Evolutionary conservation across 208 protist genomes (phyloP).

Genomic region (Crithidia bombi): DNA sequence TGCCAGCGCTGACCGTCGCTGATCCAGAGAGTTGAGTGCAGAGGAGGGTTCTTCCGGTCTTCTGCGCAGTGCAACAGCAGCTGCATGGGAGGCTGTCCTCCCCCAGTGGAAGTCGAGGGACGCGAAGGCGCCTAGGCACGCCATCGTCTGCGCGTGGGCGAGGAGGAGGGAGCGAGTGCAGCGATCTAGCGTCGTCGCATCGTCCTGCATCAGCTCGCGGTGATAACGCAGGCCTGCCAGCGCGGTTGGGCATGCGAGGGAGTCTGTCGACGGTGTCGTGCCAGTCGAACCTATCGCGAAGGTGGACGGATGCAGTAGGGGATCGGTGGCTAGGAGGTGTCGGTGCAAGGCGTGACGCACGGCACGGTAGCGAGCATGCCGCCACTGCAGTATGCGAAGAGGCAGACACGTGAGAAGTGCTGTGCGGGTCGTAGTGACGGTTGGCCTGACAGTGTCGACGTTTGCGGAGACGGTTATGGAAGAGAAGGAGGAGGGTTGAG

Average conservation of each 20-base stretch:
- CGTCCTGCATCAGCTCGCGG: slow-evolving; percentile 2
- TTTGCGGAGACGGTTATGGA: background rate
- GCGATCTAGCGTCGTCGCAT: slow-evolving; percentile 2
- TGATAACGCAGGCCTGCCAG: background rate
- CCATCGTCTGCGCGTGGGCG: background rate
- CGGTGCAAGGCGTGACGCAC: background rate
- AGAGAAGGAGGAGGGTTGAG: background rate
- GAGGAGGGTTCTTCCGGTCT: too few species aligned
- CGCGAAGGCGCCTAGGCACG: background rate
- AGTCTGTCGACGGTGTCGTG: too few species aligned
- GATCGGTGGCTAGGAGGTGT: background rate
- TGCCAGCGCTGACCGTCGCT: too few species aligned
- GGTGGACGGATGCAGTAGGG: background rate
- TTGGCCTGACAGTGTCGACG: too few species aligned
- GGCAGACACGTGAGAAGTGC: background rate
- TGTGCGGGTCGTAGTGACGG: background rate
- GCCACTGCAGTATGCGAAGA: background rate
- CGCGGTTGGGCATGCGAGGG: background rate
- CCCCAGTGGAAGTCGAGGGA: background rate
- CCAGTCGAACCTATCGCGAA: too few species aligned
- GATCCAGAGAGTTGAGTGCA: too few species aligned
- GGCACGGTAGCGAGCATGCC: background rate
- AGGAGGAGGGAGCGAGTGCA: background rate
- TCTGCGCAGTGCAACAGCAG: too few species aligned
- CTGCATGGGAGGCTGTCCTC: background rate